Evolutionary conservation across 352 stramenopile genomes (phyloP).

Genomic region (Phytopythium montanum): DNA sequence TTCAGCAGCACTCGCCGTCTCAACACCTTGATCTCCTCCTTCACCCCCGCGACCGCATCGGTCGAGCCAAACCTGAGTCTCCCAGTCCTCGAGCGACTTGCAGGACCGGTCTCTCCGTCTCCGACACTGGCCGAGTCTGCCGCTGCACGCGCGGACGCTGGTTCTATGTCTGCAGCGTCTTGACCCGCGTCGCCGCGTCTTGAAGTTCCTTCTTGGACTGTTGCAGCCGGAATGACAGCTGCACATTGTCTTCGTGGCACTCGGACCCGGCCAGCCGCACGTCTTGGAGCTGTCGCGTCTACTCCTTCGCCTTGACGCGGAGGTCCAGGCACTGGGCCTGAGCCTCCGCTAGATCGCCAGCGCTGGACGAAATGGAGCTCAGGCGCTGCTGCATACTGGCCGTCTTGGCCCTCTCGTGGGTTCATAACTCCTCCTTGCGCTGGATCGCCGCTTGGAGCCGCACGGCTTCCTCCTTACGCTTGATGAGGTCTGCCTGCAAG

Average conservation of each 20-base stretch:
- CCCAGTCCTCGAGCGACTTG: background rate
- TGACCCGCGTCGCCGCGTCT: constrained; percentile 22
- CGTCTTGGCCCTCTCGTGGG: constrained; percentile 31
- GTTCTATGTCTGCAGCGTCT: constrained; percentile 35
- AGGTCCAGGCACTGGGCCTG: constrained; percentile 24
- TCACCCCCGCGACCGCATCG: constrained; percentile 7
- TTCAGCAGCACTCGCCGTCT: constrained; percentile 54
- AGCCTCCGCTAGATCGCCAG: constrained; percentile 14
- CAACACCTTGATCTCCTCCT: constrained; percentile 35
- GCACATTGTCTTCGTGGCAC: constrained; percentile 28
- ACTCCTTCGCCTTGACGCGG: constrained; percentile 40
- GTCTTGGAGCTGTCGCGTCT: constrained; percentile 29
- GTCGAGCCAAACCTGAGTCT: background rate
- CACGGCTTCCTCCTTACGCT: constrained; percentile 24
- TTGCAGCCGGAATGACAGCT: constrained; percentile 31
- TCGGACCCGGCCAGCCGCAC: constrained; percentile 26
- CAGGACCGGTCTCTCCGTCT: background rate
- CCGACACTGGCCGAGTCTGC: constrained; percentile 11
- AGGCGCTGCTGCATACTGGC: constrained; percentile 24
- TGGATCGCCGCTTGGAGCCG: constrained; percentile 33
- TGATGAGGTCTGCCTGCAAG: constrained; percentile 24
- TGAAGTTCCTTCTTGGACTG: constrained; percentile 25
- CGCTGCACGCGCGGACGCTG: constrained; percentile 21
- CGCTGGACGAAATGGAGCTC: constrained; percentile 17
- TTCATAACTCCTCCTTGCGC: constrained; percentile 47